phyloP scores from a whole-genome alignment of 108 stramenopile genomes.

The Heterococcus sp. region DNA sequence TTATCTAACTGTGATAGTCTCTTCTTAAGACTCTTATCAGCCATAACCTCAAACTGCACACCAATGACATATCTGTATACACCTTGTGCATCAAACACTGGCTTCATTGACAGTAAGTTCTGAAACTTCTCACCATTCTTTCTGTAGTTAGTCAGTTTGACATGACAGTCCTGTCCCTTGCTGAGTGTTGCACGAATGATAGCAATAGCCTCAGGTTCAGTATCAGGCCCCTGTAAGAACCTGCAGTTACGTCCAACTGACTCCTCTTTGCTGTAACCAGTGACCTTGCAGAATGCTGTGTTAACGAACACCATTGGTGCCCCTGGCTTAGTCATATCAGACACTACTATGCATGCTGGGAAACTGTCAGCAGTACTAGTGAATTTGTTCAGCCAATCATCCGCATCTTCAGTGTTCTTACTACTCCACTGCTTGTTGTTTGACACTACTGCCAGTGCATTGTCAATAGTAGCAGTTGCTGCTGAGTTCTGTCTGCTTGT shows the following conservation, averaged over 20 bases:
- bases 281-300: conserved; percentile 6
- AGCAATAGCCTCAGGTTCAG: conserved; percentile 47
- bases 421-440: neutral
- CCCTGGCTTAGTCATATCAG: conserved; percentile 27
- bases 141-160: conserved; percentile 83
- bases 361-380: conserved; percentile 8
- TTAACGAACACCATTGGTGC: conserved; percentile 39
- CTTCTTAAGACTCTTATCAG: neutral
- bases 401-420: conserved; percentile 11
- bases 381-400: conserved; percentile 36
- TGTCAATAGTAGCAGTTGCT: neutral
- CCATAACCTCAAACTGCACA: neutral
- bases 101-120: conserved; percentile 87
- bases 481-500: too few relatives aligned
- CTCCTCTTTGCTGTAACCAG: neutral
- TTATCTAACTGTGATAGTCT: neutral
- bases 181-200: conserved; percentile 80
- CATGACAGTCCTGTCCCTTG: conserved; percentile 75
- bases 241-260: conserved; percentile 40
- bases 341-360: conserved; percentile 34
- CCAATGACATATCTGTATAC: neutral
- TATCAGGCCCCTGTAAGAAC: conserved; percentile 43
- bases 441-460: neutral
- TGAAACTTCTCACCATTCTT: conserved; percentile 88
- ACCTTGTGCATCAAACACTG: conserved; percentile 72